Percentiles rank a stretch among this genome's conserved stretches.
These are phyloP conservation scores for Candida ponderosae DNA, from an alignment of 805 yeast species.

Conservation along the genomic window DNA sequence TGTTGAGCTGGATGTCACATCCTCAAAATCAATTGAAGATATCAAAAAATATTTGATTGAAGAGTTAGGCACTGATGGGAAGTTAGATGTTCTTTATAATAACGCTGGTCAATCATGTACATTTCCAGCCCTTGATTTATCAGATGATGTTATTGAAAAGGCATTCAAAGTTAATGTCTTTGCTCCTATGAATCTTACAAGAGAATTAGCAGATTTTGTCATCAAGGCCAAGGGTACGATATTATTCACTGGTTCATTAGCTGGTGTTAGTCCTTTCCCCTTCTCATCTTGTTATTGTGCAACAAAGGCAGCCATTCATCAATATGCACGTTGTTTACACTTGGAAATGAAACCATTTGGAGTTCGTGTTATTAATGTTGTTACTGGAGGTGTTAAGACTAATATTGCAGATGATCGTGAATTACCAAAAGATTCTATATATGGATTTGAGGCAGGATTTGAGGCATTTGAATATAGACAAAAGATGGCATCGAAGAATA, in stretches of 20 bases:
- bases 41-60: constrained; percentile 34
- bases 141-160: constrained; percentile 41
- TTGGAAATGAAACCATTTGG: constrained; percentile 66
- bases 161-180: constrained; percentile 61
- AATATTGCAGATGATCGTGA: constrained; percentile 61
- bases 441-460: constrained; percentile 39
- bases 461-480: constrained; percentile 43
- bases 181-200: constrained; percentile 57
- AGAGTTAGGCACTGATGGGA: constrained; percentile 33
- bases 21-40: constrained; percentile 35
- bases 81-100: constrained; percentile 56
- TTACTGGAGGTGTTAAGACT: constrained; percentile 74
- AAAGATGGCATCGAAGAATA: constrained; percentile 48
- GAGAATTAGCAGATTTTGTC: constrained; percentile 47
- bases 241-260: constrained; percentile 67
- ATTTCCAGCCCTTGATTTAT: constrained; percentile 60
- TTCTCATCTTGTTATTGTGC: constrained; percentile 61
- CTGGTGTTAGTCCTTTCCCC: constrained; percentile 64
- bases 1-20: constrained; percentile 50
- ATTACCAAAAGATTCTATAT: constrained; percentile 48
- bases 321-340: constrained; percentile 54
- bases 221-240: constrained; percentile 63
- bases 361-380: constrained; percentile 58
- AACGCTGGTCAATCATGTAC: constrained; percentile 77
- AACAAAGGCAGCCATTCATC: constrained; percentile 70